phyloP scores from a whole-genome alignment of 345 rosid species.

The Ailanthus altissimus region DNA sequence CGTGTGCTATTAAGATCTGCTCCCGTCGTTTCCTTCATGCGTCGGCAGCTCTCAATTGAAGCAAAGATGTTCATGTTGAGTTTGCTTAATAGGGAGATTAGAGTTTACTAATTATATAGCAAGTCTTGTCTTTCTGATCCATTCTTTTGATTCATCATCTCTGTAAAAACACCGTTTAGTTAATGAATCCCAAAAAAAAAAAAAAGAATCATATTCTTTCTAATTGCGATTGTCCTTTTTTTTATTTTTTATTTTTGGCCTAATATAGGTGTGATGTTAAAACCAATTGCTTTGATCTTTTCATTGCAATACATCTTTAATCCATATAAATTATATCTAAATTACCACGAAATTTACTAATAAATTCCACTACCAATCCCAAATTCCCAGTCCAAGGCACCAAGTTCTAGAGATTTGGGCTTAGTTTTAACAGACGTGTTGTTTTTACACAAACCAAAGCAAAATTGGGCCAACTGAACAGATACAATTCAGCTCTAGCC shows the following conservation, averaged over 20 bases:
- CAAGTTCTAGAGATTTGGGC: too few relatives aligned
- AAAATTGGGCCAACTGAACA: background rate
- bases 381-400: too few relatives aligned
- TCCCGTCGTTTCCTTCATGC: background rate
- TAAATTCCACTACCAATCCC: too few relatives aligned
- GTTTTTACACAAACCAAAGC: too few relatives aligned
- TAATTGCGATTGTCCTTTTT: too few relatives aligned
- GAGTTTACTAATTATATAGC: background rate
- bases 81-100: background rate
- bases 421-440: too few relatives aligned
- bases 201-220: background rate
- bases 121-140: background rate
- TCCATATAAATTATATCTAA: too few relatives aligned
- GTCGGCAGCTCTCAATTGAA: background rate
- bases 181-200: too few relatives aligned
- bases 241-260: too few relatives aligned
- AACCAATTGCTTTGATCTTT: background rate
- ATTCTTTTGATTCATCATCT: background rate
- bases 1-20: conserved; percentile 29
- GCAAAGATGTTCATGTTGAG: background rate
- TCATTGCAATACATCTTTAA: too few relatives aligned
- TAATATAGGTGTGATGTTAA: too few relatives aligned
- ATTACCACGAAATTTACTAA: background rate
- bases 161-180: background rate
- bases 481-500: background rate